These are phyloP conservation scores for Scedosporium dehoogii DNA, from an alignment of 2,329 filamentous ascomycete genomes.

Conservation along the genomic window DNA sequence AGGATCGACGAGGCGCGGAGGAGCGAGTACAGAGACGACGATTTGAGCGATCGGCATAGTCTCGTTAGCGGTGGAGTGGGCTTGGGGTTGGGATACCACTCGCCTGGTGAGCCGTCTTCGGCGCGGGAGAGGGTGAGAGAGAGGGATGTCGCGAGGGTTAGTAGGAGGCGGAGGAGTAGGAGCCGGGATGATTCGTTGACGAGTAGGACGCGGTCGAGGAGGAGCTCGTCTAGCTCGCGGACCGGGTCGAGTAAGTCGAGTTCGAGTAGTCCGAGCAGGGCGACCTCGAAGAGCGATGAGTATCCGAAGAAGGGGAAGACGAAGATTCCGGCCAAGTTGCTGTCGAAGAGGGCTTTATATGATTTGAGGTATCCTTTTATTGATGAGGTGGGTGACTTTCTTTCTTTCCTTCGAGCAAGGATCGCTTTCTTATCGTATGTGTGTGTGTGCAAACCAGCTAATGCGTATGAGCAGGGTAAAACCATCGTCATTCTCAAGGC, in stretches of 20 bases:
- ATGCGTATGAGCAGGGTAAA: conserved; percentile 49
- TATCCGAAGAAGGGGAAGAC: conserved; percentile 85
- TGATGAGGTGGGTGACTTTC: conserved; percentile 57
- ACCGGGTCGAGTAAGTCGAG: conserved; percentile 27
- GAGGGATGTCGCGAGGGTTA: conserved; percentile 44
- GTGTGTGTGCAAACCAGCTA: not conserved
- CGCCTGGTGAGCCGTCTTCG: conserved; percentile 39
- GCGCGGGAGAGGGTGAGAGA: conserved; percentile 44
- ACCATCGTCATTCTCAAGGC: conserved; percentile 75
- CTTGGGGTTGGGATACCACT: conserved; percentile 22
- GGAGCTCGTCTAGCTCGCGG: conserved; percentile 32
- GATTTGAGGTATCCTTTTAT: conserved; percentile 80
- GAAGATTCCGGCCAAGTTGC: conserved; percentile 69
- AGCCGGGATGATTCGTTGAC: conserved; percentile 30
- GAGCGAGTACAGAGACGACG: conserved; percentile 58
- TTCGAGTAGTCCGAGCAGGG: conserved; percentile 36
- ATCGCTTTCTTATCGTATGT: not conserved
- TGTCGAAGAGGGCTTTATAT: conserved; percentile 70
- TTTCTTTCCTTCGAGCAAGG: not conserved
- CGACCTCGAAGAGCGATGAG: conserved; percentile 41
- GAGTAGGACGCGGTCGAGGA: conserved; percentile 24
- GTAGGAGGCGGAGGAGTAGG: conserved; percentile 30
- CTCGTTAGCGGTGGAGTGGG: not conserved
- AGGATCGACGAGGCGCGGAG: conserved; percentile 55
- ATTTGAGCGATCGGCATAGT: conserved; percentile 19